phyloP scores from a whole-genome alignment of 306 rosid genomes.

The Astragalus glycyphyllos region DNA sequence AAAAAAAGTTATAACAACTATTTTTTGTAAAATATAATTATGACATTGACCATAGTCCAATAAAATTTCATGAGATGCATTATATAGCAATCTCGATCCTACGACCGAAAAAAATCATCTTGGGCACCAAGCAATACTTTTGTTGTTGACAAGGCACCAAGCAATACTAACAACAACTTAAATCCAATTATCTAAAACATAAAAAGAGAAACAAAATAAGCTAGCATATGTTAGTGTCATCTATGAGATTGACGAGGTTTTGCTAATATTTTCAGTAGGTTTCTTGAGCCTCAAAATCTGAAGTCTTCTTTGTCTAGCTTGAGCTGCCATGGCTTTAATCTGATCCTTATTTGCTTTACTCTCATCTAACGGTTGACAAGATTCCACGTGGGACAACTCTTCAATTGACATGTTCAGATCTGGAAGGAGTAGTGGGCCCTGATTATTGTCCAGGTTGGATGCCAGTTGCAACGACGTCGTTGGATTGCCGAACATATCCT shows the following conservation, averaged over 20 bases:
- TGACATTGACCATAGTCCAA: too few species aligned
- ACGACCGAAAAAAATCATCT: not conserved
- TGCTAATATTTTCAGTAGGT: slow-evolving; percentile 33
- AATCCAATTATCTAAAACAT: too few species aligned
- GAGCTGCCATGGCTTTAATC: slow-evolving; percentile 47
- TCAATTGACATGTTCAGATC: slow-evolving; percentile 52
- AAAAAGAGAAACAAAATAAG: too few species aligned
- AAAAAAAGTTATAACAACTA: too few species aligned
- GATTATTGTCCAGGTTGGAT: not conserved
- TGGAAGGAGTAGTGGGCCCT: slow-evolving; percentile 42
- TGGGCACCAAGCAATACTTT: too few species aligned
- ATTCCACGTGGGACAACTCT: slow-evolving; percentile 18
- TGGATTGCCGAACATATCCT: not conserved
- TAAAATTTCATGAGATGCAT: not conserved
- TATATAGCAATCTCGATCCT: not conserved
- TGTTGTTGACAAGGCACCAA: too few species aligned
- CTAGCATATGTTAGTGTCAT: not conserved
- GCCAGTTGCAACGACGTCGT: slow-evolving; percentile 22
- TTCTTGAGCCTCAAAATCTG: slow-evolving; percentile 58
- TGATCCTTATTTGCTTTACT: slow-evolving; percentile 22
- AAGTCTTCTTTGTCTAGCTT: slow-evolving; percentile 67
- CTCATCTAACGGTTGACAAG: slow-evolving; percentile 42
- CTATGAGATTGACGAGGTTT: slow-evolving; percentile 34
- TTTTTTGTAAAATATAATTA: too few species aligned
- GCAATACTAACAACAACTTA: too few species aligned